Evolutionary conservation across 352 stramenopile species (phyloP).

Genomic region (Pythium oligandrum): DNA sequence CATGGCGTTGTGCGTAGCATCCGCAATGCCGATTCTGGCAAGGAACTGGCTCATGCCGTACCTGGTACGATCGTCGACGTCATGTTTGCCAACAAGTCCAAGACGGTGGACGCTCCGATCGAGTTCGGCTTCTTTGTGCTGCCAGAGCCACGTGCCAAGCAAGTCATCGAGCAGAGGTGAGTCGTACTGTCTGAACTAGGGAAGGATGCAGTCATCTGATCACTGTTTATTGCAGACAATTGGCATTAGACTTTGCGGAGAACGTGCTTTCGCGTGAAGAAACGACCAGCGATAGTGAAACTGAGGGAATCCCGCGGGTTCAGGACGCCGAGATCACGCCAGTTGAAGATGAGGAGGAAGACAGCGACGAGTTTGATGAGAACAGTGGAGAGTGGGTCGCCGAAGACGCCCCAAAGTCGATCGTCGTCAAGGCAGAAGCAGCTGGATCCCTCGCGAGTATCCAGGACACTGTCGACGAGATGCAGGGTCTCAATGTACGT

Average conservation of each 20-base stretch:
- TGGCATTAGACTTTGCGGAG: slow-evolving; percentile 69
- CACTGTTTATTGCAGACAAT: slow-evolving; percentile 33
- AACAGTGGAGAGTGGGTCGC: slow-evolving; percentile 36
- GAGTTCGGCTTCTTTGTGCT: slow-evolving; percentile 79
- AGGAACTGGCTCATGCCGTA: slow-evolving; percentile 41
- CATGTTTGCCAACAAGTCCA: slow-evolving; percentile 76
- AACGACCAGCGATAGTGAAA: slow-evolving; percentile 2
- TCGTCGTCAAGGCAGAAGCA: slow-evolving; percentile 78
- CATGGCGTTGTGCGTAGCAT: slow-evolving; percentile 69
- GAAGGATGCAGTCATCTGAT: neutral
- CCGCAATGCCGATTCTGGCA: slow-evolving; percentile 41
- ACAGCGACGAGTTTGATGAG: slow-evolving; percentile 10
- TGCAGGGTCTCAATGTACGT: slow-evolving; percentile 37
- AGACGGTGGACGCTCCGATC: slow-evolving; percentile 78
- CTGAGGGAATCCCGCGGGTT: no score
- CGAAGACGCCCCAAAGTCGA: slow-evolving; percentile 45
- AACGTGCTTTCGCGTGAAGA: slow-evolving; percentile 34
- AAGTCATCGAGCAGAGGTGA: slow-evolving; percentile 73
- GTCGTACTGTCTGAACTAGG: neutral
- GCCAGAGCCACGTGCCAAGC: slow-evolving; percentile 48
- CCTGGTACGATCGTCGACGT: slow-evolving; percentile 78
- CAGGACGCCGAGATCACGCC: neutral
- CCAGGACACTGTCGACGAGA: slow-evolving; percentile 74
- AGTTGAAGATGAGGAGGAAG: slow-evolving; percentile 11
- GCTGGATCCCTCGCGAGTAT: slow-evolving; percentile 80